A percentile compares a stretch with the other conserved stretches of the same genome.
These are phyloP conservation scores for Phytopythium cucurbitacearum DNA, from an alignment of 352 stramenopile genomes.

Conservation along the genomic window DNA sequence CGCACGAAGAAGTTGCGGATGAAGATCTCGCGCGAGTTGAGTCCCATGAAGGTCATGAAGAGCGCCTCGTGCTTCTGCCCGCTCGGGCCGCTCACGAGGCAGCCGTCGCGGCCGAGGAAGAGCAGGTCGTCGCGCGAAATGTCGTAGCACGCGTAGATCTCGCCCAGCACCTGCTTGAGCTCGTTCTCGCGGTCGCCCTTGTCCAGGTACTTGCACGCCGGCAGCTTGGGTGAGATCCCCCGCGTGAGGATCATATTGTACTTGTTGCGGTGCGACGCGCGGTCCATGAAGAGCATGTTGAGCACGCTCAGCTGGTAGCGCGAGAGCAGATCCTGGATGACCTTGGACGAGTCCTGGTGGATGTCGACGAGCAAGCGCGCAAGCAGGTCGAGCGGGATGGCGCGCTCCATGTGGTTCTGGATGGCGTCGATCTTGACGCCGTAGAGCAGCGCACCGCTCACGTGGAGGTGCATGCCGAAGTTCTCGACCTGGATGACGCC, in stretches of 20 bases:
- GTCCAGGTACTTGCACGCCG: conserved; percentile 96
- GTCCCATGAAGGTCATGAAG: conserved; percentile 94
- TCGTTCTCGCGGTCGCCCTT: conserved; percentile 97
- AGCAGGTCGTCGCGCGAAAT: conserved; percentile 95
- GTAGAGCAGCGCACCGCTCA: conserved; percentile 73
- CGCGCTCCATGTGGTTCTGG: conserved; percentile 94
- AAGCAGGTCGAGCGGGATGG: conserved; percentile 95
- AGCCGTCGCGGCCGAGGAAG: conserved; percentile 93
- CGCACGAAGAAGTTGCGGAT: conserved; percentile 96
- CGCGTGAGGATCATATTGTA: conserved; percentile 97
- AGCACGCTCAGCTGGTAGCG: conserved; percentile 94
- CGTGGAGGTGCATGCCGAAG: conserved; percentile 90
- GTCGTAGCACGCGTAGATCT: conserved; percentile 95
- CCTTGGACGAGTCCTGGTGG: conserved; percentile 94
- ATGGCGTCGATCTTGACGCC: conserved; percentile 94
- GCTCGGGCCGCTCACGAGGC: conserved; percentile 92
- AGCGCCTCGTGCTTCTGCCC: conserved; percentile 94
- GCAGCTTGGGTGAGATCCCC: conserved; percentile 94
- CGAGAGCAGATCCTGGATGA: conserved; percentile 94
- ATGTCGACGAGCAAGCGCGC: conserved; percentile 95
- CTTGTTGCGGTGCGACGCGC: conserved; percentile 93
- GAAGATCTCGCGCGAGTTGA: conserved; percentile 97
- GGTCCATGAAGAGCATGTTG: conserved; percentile 94
- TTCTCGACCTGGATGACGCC: conserved; percentile 96
- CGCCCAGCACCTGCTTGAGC: conserved; percentile 93